A percentile compares a stretch with the other conserved stretches of the same genome.
phyloP scores from a whole-genome alignment of 1,284 basidiomycete species.

The Waitea zeae region DNA sequence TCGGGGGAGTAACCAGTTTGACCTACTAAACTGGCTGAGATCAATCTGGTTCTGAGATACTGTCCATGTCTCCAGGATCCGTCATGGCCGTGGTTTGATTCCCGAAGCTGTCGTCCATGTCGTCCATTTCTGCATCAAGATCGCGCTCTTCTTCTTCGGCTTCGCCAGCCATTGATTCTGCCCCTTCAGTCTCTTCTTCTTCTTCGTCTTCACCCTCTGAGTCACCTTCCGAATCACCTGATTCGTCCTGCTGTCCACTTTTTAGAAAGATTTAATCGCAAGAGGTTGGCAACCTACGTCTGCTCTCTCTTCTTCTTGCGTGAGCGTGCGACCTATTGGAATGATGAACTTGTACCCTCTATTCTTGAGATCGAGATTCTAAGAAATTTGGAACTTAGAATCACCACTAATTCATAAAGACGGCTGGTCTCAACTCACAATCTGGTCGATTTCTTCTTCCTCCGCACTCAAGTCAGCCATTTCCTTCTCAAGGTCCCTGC shows the following conservation, averaged over 20 bases:
- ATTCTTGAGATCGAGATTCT: conserved; percentile 43
- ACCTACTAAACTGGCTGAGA: too few species aligned
- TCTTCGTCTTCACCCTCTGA: conserved; percentile 18
- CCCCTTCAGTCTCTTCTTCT: conserved; percentile 18
- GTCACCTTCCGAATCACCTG: conserved; percentile 32
- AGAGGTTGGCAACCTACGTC: conserved; percentile 30
- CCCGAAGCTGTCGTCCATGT: too few species aligned
- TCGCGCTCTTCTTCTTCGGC: conserved; percentile 23
- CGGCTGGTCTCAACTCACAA: conserved; percentile 24
- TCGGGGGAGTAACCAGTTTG: too few species aligned
- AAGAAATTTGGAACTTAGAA: conserved; percentile 1
- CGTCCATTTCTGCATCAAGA: conserved; percentile 55
- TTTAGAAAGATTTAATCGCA: background rate
- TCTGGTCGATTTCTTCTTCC: conserved; percentile 60
- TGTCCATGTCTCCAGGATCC: too few species aligned
- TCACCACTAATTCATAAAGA: background rate
- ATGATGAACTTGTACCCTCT: conserved; percentile 52
- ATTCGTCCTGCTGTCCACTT: conserved; percentile 16
- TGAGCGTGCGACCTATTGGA: conserved; percentile 53
- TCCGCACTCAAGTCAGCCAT: conserved; percentile 77
- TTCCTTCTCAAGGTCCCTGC: conserved; percentile 58
- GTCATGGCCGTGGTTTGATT: too few species aligned
- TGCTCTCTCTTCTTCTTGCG: conserved; percentile 68
- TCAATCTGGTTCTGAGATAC: too few species aligned
- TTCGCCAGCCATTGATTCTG: conserved; percentile 15